Evolutionary conservation across 1,139 yeast genomes (phyloP).

Genomic region (Pichia sp.): DNA sequence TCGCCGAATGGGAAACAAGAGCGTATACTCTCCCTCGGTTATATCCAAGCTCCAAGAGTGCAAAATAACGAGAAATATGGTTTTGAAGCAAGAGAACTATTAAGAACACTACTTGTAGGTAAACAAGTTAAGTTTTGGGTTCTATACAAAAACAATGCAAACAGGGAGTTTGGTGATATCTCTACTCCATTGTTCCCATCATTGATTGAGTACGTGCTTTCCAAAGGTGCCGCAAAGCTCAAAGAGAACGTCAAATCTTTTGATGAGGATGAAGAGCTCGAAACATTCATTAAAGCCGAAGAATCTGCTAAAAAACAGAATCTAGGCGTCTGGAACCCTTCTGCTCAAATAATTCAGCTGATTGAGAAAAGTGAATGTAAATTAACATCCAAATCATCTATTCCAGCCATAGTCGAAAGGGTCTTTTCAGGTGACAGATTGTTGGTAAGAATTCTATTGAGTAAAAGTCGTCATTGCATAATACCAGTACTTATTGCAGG

Average conservation of each 20-base stretch:
- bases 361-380: constrained; percentile 33
- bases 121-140: constrained; percentile 59
- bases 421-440: constrained; percentile 76
- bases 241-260: constrained; percentile 49
- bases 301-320: constrained; percentile 41
- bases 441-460: constrained; percentile 46
- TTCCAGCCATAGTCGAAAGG: constrained; percentile 60
- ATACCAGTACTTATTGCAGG: constrained; percentile 68
- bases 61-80: constrained; percentile 35
- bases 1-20: constrained; percentile 45
- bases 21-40: constrained; percentile 55
- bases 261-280: constrained; percentile 30
- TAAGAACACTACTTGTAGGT: constrained; percentile 61
- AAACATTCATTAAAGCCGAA: constrained; percentile 37
- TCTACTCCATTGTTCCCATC: constrained; percentile 59
- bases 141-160: constrained; percentile 38
- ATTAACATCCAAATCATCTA: constrained; percentile 36
- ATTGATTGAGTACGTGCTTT: constrained; percentile 48
- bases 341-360: constrained; percentile 28
- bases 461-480: constrained; percentile 38
- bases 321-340: constrained; percentile 50
- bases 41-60: constrained; percentile 47
- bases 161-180: constrained; percentile 68
- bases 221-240: constrained; percentile 55
- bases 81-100: constrained; percentile 53